A percentile compares a stretch with the other conserved stretches of the same genome.
phyloP scores from a whole-genome alignment of 2,329 filamentous ascomycete species.

The Aulographum hederae region DNA sequence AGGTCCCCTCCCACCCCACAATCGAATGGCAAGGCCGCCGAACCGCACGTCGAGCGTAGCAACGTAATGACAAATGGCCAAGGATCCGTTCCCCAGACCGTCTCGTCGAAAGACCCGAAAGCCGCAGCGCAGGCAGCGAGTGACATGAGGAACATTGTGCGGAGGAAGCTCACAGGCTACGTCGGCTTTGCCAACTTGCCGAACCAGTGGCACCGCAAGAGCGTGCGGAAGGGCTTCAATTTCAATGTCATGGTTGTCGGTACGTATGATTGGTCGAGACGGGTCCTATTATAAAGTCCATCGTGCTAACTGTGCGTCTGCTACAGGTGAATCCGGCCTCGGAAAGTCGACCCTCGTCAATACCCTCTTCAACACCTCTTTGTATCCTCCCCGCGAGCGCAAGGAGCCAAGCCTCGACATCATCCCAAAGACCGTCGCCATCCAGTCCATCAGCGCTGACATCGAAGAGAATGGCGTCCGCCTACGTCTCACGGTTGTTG shows the following conservation, averaged over 20 bases:
- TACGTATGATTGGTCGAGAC: slow-evolving; percentile 39
- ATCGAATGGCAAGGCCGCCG: slow-evolving; percentile 12
- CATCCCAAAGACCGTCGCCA: slow-evolving; percentile 64
- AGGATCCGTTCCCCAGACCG: slow-evolving; percentile 35
- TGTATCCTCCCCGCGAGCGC: slow-evolving; percentile 97
- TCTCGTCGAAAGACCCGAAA: slow-evolving; percentile 47
- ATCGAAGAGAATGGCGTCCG: slow-evolving; percentile 98
- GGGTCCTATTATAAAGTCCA: neutral
- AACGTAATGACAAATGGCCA: slow-evolving; percentile 35
- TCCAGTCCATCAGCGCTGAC: slow-evolving; percentile 35
- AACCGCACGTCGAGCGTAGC: slow-evolving; percentile 38
- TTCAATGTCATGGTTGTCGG: slow-evolving; percentile 99
- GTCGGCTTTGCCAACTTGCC: slow-evolving; percentile 97
- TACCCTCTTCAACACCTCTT: slow-evolving; percentile 97
- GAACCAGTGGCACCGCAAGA: slow-evolving; percentile 99
- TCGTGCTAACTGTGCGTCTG: neutral
- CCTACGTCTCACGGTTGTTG: slow-evolving; percentile 87
- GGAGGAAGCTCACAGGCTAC: slow-evolving; percentile 94
- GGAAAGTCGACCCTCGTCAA: slow-evolving; percentile 99
- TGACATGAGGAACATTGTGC: slow-evolving; percentile 80
- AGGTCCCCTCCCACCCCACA: slow-evolving; percentile 27
- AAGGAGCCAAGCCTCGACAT: slow-evolving; percentile 95
- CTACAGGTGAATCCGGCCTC: slow-evolving; percentile 84
- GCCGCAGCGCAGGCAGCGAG: slow-evolving; percentile 28
- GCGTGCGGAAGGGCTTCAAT: slow-evolving; percentile 99